Evolutionary conservation across 176 grass and related monocot species (phyloP).

Genomic region (Pontederia crassipes): DNA sequence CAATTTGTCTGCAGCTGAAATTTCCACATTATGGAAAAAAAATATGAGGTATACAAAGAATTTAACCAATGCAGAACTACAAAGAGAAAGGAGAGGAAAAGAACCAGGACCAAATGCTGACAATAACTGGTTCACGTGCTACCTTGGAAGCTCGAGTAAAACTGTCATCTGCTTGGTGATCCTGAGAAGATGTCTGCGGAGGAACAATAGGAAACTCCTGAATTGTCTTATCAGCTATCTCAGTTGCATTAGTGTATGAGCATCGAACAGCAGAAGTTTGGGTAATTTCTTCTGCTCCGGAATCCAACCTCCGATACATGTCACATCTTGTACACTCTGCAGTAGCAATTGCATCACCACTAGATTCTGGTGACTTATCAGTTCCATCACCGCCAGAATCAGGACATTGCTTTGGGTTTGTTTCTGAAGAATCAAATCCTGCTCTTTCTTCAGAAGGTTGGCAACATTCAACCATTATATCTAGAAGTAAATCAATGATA

Average conservation of each 20-base stretch:
- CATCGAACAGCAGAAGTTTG: slow-evolving; percentile 23
- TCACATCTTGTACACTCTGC: slow-evolving; percentile 33
- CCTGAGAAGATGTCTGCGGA: slow-evolving; percentile 27
- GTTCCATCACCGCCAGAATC: slow-evolving; percentile 31
- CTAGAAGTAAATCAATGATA: slow-evolving; percentile 87
- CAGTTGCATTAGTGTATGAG: slow-evolving; percentile 31
- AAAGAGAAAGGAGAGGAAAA: no score
- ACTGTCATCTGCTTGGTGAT: slow-evolving; percentile 40
- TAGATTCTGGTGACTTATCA: slow-evolving; percentile 42
- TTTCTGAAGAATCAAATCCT: slow-evolving; percentile 34
- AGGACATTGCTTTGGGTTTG: slow-evolving; percentile 48
- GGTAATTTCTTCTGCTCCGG: slow-evolving; percentile 27
- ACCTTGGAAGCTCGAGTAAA: slow-evolving; percentile 38
- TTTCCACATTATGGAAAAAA: no score
- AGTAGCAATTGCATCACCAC: slow-evolving; percentile 28
- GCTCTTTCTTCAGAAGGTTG: slow-evolving; percentile 63
- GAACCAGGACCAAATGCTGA: no score
- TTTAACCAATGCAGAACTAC: no score
- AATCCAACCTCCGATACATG: slow-evolving; percentile 25
- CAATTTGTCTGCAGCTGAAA: slow-evolving; percentile 50
- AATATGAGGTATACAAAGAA: no score
- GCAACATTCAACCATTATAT: slow-evolving; percentile 98
- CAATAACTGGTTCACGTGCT: background rate
- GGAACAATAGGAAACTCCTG: slow-evolving; percentile 32
- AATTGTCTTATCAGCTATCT: slow-evolving; percentile 21